A percentile compares a stretch with the other conserved stretches of the same genome.
These are phyloP conservation scores for Tremella fuciformis DNA, from an alignment of 768 basidiomycete species.

Conservation along the genomic window DNA sequence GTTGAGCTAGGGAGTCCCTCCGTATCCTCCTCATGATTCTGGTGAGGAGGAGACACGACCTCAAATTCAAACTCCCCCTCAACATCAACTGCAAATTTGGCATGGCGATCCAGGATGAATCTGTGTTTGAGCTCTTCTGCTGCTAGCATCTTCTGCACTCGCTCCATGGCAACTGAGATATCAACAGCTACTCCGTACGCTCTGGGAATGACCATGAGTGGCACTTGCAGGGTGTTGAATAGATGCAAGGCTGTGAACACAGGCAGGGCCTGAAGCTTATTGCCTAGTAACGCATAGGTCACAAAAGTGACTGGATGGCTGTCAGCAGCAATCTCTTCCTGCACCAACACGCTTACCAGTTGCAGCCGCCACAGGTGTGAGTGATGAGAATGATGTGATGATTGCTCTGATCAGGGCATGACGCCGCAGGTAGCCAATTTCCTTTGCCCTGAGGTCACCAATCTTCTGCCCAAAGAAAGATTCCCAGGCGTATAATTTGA, in stretches of 20 bases:
- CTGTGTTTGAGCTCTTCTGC: conserved; percentile 60
- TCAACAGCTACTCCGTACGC: not conserved
- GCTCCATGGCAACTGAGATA: conserved; percentile 22
- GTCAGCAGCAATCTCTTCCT: not conserved
- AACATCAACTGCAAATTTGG: conserved; percentile 55
- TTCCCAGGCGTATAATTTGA: conserved; percentile 67
- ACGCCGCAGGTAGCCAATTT: conserved; percentile 35
- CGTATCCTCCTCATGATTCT: not conserved
- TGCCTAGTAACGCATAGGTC: conserved; percentile 62
- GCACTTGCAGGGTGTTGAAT: conserved; percentile 54
- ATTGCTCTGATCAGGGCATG: conserved; percentile 33
- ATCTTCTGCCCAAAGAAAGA: conserved; percentile 39
- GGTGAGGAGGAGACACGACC: not conserved
- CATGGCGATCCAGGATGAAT: conserved; percentile 55
- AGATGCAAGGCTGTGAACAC: conserved; percentile 63
- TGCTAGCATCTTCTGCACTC: conserved; percentile 21
- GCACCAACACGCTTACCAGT: conserved; percentile 49
- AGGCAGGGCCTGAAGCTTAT: conserved; percentile 58
- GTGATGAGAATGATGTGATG: conserved; percentile 45
- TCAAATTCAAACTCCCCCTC: conserved; percentile 46
- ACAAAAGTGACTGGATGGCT: conserved; percentile 57
- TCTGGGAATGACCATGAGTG: conserved; percentile 1
- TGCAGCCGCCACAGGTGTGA: conserved; percentile 59
- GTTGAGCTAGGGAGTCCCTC: not conserved
- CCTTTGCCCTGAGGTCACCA: conserved; percentile 32